phyloP scores from a whole-genome alignment of 2,329 filamentous ascomycete species.

The Celoporthe dispersa region DNA sequence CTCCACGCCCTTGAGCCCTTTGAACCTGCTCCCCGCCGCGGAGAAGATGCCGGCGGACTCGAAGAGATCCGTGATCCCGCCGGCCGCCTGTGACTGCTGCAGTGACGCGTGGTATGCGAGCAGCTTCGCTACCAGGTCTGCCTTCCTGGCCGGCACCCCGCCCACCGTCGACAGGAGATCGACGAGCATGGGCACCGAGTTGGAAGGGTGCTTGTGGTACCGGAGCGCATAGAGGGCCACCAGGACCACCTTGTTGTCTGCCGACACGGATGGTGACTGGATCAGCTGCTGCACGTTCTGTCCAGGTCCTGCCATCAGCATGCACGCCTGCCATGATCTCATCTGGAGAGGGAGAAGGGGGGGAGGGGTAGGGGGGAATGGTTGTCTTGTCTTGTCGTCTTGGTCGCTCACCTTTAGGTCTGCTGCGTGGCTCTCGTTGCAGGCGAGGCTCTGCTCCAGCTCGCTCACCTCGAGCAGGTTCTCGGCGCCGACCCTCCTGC shows the following conservation, averaged over 20 bases:
- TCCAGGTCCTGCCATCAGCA: conserved; percentile 7
- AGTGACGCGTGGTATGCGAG: conserved; percentile 86
- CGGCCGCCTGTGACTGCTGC: conserved; percentile 74
- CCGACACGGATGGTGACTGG: conserved; percentile 74
- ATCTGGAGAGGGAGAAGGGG: neutral
- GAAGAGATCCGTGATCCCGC: conserved; percentile 88
- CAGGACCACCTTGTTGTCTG: conserved; percentile 84
- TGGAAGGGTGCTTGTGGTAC: conserved; percentile 85
- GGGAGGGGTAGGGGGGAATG: no score
- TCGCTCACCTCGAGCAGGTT: conserved; percentile 95
- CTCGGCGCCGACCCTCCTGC: conserved; percentile 82
- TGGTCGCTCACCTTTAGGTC: conserved; percentile 76
- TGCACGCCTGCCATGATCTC: neutral
- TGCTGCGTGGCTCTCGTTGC: conserved; percentile 89
- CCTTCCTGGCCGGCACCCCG: conserved; percentile 74
- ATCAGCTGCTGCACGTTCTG: conserved; percentile 86
- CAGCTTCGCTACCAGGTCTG: conserved; percentile 80
- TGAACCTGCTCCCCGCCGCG: conserved; percentile 84
- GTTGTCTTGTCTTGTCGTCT: neutral
- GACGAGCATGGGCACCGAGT: conserved; percentile 80
- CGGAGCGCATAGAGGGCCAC: conserved; percentile 94
- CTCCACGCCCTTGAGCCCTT: conserved; percentile 94
- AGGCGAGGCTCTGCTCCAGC: conserved; percentile 93
- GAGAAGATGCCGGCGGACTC: conserved; percentile 91
- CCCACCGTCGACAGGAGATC: conserved; percentile 86